Base-by-base conservation (phyloP, 768 basidiomycete genomes). In the Rhizopogon vinicolor region DNA sequence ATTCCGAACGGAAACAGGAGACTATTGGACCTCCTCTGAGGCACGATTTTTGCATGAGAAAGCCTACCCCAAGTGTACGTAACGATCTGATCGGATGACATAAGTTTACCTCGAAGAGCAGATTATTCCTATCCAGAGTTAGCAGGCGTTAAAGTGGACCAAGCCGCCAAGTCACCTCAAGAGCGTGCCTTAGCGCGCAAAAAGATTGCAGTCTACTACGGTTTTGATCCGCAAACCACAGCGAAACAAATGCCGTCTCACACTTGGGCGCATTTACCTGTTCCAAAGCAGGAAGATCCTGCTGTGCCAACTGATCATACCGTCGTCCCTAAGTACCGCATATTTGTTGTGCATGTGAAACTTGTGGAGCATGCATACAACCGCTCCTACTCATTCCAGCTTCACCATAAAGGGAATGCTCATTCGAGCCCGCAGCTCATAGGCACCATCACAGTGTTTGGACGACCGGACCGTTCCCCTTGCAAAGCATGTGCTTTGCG, bases 71-170 rank as follows among this genome's bases (percentile, higher is more conserved):
- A 68, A 68, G 52, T 59, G 66, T 68, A 51, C 7, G 16, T 37
- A 18, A 8, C 2, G n/a, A 7, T 13, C 18, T 44, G 6, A 4
- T 37, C 14, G 25, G n/a, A 6, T 9, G 3, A 18, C 29, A 39
- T 56, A 8, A 57, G n/a, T 28, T 35, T 25, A 31, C 13, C 52
- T 39, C 5, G 9, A 25, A 31, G 7, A 31, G 16, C 28, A 69
- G 68, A 65, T 12, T 68, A 68, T 46, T 64, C 69, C 12, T 69
- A 70, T 44, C 50, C 58, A n/a, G 57, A 60, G 39, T 62, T 68
- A 33, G 40, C 48, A 45, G 65, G 67, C 18, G 51, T 69, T 16
- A 61, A 68, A 29, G 68, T 70, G 7, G 60, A 71, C 44, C 50
- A 56, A 39, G 42, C 63, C 0, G 45, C 65, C 5, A 25, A 43